These are phyloP conservation scores for Eimeria maxima DNA, from an alignment of 169 alveolate species.

Conservation along the genomic window DNA sequence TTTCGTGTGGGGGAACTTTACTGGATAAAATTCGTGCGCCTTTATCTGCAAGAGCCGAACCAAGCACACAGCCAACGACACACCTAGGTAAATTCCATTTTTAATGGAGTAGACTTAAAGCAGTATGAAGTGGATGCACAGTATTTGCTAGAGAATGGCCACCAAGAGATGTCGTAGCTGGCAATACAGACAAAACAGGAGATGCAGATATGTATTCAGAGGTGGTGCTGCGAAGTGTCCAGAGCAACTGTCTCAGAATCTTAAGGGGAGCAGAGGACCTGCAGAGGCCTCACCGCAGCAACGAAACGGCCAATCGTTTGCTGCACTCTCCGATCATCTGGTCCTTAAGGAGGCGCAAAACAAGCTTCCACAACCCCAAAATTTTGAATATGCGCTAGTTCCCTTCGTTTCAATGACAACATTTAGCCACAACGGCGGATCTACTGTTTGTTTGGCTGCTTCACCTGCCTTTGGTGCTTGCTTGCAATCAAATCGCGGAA, in stretches of 20 bases:
- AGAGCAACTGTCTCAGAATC: not conserved
- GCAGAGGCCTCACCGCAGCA: conserved; percentile 26
- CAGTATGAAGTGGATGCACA: too few species aligned
- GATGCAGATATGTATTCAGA: not conserved
- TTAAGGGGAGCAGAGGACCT: not conserved
- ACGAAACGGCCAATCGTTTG: conserved; percentile 10
- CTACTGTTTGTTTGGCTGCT: not conserved
- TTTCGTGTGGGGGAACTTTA: conserved; percentile 43
- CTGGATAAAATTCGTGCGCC: conserved; percentile 67
- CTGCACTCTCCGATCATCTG: conserved; percentile 47
- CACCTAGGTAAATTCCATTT: not conserved
- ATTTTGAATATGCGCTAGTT: not conserved
- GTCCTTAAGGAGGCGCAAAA: conserved; percentile 1
- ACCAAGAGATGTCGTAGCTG: not conserved
- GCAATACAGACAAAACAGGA: not conserved
- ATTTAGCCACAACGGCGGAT: not conserved
- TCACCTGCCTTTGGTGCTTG: not conserved
- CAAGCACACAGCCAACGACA: not conserved
- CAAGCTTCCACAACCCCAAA: not conserved
- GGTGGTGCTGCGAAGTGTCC: not conserved
- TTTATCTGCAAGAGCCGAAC: conserved; percentile 35
- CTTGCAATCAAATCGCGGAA: not conserved
- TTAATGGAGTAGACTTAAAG: too few species aligned
- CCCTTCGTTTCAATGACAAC: not conserved
- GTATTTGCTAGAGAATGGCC: not conserved